phyloP scores from a whole-genome alignment of 2,329 filamentous ascomycete species.

The Fusarium musae region DNA sequence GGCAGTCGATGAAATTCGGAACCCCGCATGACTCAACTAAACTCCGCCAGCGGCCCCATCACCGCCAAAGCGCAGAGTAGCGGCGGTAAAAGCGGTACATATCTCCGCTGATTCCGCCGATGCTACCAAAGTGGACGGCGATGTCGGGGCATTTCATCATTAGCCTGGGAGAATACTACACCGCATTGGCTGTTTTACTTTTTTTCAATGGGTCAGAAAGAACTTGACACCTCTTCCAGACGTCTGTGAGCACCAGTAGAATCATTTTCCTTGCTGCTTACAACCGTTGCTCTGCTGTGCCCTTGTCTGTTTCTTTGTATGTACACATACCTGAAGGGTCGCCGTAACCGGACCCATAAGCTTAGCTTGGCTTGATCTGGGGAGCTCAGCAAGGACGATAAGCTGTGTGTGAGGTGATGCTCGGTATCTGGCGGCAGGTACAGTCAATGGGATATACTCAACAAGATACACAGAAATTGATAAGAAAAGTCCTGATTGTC shows the following conservation, averaged over 20 bases:
- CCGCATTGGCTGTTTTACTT: constrained; percentile 9
- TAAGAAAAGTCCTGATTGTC: neutral
- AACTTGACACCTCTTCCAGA: constrained; percentile 21
- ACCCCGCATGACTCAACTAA: constrained; percentile 27
- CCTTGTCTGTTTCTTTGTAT: neutral
- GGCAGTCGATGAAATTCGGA: constrained; percentile 2
- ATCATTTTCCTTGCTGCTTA: constrained; percentile 25
- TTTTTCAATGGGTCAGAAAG: constrained; percentile 20
- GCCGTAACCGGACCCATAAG: constrained; percentile 29
- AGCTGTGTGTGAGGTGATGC: constrained; percentile 4
- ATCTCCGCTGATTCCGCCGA: constrained; percentile 4
- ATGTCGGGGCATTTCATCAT: constrained; percentile 19
- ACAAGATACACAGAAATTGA: neutral
- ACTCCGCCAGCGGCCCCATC: constrained; percentile 25
- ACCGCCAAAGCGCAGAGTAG: constrained; percentile 16
- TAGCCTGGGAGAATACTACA: constrained; percentile 5
- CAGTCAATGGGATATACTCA: neutral
- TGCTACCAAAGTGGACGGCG: neutral
- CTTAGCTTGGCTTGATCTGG: constrained; percentile 31
- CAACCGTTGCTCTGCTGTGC: constrained; percentile 9
- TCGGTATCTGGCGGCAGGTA: constrained; percentile 21
- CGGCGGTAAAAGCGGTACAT: constrained; percentile 7
- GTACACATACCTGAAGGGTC: neutral
- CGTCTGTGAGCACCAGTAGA: constrained; percentile 24
- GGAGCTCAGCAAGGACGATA: constrained; percentile 28